Conservation (phyloP, 768 basidiomycete species). For the Lactarius deliciosus region DNA sequence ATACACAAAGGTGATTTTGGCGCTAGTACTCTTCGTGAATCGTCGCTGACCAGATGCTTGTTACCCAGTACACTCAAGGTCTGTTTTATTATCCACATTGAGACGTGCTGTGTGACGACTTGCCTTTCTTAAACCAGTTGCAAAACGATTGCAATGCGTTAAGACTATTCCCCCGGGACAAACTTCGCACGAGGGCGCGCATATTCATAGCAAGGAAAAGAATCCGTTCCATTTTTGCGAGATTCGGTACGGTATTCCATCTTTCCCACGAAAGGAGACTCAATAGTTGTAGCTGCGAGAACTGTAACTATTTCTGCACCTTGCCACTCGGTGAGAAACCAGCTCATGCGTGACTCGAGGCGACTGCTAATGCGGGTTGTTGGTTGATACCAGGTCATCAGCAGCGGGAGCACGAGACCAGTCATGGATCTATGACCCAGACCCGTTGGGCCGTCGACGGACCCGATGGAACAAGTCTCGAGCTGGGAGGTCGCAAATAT, state of each 20-base stretch:
- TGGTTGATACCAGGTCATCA: constrained; percentile 45
- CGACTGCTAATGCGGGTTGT: not conserved
- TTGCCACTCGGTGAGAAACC: not conserved
- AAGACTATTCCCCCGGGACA: constrained; percentile 46
- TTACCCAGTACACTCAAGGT: constrained; percentile 53
- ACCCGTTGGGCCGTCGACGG: constrained; percentile 58
- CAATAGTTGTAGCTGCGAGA: not conserved
- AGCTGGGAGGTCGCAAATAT: constrained; percentile 57
- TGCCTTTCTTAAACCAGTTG: constrained; percentile 47
- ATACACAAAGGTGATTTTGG: constrained; percentile 54
- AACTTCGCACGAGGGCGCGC: constrained; percentile 45
- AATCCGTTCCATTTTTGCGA: constrained; percentile 50
- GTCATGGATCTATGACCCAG: constrained; percentile 60
- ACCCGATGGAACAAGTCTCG: constrained; percentile 46
- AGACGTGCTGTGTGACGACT: not conserved
- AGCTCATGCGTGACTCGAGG: not conserved
- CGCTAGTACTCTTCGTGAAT: not conserved
- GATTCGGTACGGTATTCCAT: constrained; percentile 35
- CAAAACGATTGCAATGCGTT: constrained; percentile 25
- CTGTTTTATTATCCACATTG: not conserved
- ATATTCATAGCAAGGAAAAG: constrained; percentile 48
- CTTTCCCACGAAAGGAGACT: not conserved
- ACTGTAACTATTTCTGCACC: not conserved
- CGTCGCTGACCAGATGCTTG: not conserved
- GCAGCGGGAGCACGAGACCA: constrained; percentile 57